Evolutionary conservation across 208 protist genomes (phyloP), one percentile per base, ranked within the genome.

Genomic region (Trypanosoma melophagium): DNA sequence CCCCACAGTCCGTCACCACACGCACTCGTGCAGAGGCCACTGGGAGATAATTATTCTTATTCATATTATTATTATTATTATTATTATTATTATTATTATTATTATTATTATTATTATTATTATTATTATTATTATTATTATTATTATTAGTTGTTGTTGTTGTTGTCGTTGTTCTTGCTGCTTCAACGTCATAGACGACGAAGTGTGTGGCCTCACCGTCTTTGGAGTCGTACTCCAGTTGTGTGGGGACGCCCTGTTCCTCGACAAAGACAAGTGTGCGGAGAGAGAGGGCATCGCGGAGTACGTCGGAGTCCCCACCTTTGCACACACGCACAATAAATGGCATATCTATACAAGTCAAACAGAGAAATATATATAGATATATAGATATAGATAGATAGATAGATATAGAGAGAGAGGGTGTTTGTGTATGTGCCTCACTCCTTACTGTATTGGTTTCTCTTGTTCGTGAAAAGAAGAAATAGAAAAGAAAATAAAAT

Each of bases 151-250:
- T 38, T 41, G 13, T 45, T 45, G 0, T 59, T 14, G 35, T 41
- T 59, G n/a, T 53, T 53, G 7, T 53, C 49, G n/a, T 53, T 53
- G 7, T 53, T 53, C 17, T 8, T 53, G 7, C n/a, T 22, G n/a
- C n/a, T 53, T 35, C 25, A 21, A 35, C 42, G 2, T 63, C 35
- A 64, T 87, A 87, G 19, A 65, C 68, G 44, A 87, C 75, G 35
- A 84, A 64, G 72, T 87, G 81, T 19, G 82, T 25, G 19, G 71
- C 69, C 38, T 73, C 52, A 31, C 69, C 51, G n/a, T 87, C 78
- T 22, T 68, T 57, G 40, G 64, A 59, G 64, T 87, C 81, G 41
- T 51, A 52, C 47, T 81, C 76, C 13, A 66, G 49, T 19, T 42
- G 40, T 1, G 35, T 31, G 5, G 56, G 54, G 12, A 76, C 49